Conservation (phyloP, 2,329 filamentous ascomycete species). For the Orbilia quercus region DNA sequence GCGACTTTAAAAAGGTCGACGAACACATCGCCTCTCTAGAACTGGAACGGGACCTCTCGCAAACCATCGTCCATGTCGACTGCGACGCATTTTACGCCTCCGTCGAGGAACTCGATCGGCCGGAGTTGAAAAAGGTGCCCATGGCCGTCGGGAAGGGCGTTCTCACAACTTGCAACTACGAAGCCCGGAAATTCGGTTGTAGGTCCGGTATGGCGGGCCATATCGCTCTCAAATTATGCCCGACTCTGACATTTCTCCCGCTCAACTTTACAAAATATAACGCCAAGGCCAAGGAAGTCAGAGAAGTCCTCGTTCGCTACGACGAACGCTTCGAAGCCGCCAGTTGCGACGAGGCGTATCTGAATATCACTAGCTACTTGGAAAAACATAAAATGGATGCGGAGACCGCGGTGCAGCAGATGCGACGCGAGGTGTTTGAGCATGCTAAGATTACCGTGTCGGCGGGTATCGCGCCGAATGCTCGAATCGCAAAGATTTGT, state of each 20-base stretch:
- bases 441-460: slow-evolving; percentile 87
- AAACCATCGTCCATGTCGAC: slow-evolving; percentile 89
- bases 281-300: slow-evolving; percentile 87
- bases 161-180: slow-evolving; percentile 82
- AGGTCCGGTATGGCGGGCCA: slow-evolving; percentile 96
- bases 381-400: slow-evolving; percentile 74
- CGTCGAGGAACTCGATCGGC: slow-evolving; percentile 73
- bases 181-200: slow-evolving; percentile 87
- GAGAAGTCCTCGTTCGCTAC: slow-evolving; percentile 83
- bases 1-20: slow-evolving; percentile 80
- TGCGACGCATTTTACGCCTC: slow-evolving; percentile 98
- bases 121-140: slow-evolving; percentile 68
- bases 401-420: slow-evolving; percentile 78
- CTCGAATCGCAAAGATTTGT: slow-evolving; percentile 92
- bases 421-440: slow-evolving; percentile 80
- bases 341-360: slow-evolving; percentile 94
- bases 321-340: slow-evolving; percentile 91
- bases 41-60: slow-evolving; percentile 79
- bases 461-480: slow-evolving; percentile 92
- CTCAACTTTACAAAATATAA: slow-evolving; percentile 91
- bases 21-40: slow-evolving; percentile 70
- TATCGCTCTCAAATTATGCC: slow-evolving; percentile 89
- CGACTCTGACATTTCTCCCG: slow-evolving; percentile 81
- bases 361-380: slow-evolving; percentile 95
- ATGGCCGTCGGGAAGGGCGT: slow-evolving; percentile 88